Conservation (phyloP, 495 filamentous ascomycete genomes). For the Hypomontagnella monticulosa region DNA sequence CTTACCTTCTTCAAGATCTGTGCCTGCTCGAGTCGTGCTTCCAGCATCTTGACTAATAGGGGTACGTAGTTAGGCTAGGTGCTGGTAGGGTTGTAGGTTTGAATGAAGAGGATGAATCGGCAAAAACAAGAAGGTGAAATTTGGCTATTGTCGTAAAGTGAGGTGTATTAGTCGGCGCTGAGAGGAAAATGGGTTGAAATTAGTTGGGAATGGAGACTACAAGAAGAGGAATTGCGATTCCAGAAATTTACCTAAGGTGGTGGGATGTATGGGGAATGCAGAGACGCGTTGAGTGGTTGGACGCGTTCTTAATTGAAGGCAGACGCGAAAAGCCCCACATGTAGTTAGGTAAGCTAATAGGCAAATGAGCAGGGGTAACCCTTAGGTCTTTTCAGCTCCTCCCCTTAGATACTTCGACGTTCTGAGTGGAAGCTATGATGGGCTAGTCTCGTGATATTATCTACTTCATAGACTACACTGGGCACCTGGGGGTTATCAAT, state of each 20-base stretch:
- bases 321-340: slow-evolving; percentile 32
- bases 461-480: too few relatives aligned
- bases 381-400: neutral
- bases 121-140: neutral
- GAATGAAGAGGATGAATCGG: neutral
- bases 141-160: neutral
- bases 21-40: slow-evolving; percentile 96
- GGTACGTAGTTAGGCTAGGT: neutral
- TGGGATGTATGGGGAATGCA: slow-evolving; percentile 37
- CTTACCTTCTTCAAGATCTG: slow-evolving; percentile 92
- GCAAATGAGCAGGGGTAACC: slow-evolving; percentile 3
- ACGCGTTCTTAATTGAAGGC: slow-evolving; percentile 41
- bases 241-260: slow-evolving; percentile 20
- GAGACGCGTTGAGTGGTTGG: slow-evolving; percentile 40
- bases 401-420: too few relatives aligned
- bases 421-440: too few relatives aligned
- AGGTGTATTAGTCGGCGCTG: neutral
- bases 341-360: slow-evolving; percentile 8
- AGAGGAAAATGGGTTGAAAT: slow-evolving; percentile 4
- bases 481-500: too few relatives aligned
- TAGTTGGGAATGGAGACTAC: neutral
- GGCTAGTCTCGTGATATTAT: too few relatives aligned
- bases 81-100: neutral
- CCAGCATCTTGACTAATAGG: slow-evolving; percentile 71
- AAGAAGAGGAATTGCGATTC: slow-evolving; percentile 6